Evolutionary conservation across 2,329 filamentous ascomycete genomes (phyloP).

Genomic region (Ophiognomonia clavigignenti-juglandacearum): DNA sequence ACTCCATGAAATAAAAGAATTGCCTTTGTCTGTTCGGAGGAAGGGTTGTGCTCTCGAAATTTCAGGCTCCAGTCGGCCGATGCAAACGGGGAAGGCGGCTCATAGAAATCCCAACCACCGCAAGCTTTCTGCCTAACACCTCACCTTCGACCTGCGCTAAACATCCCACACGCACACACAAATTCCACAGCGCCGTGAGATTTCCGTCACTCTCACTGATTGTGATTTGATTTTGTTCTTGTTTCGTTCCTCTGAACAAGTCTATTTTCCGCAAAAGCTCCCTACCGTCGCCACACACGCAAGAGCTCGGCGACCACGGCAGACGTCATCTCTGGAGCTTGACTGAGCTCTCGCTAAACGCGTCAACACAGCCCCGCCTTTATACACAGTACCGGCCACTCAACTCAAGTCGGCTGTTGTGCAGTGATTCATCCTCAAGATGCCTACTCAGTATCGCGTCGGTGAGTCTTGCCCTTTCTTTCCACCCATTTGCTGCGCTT

Average conservation of each 20-base stretch:
- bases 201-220: too few relatives aligned
- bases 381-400: too few relatives aligned
- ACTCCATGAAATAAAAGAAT: too few relatives aligned
- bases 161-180: too few relatives aligned
- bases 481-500: too few relatives aligned
- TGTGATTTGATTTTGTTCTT: background rate
- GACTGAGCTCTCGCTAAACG: background rate
- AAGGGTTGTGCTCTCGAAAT: background rate
- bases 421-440: slow-evolving; percentile 21
- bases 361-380: too few relatives aligned
- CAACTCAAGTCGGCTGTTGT: background rate
- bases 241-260: background rate
- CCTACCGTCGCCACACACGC: background rate
- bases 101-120: background rate
- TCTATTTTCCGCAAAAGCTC: background rate
- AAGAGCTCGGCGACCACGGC: background rate
- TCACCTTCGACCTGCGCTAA: too few relatives aligned
- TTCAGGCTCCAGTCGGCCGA: background rate
- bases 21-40: too few relatives aligned
- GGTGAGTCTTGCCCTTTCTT: slow-evolving; percentile 30
- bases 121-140: background rate
- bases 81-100: too few relatives aligned
- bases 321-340: background rate
- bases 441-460: slow-evolving; percentile 40
- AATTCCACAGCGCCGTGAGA: too few relatives aligned